Conservation (phyloP, 305 asterid species). For the Solanum hybrid region DNA sequence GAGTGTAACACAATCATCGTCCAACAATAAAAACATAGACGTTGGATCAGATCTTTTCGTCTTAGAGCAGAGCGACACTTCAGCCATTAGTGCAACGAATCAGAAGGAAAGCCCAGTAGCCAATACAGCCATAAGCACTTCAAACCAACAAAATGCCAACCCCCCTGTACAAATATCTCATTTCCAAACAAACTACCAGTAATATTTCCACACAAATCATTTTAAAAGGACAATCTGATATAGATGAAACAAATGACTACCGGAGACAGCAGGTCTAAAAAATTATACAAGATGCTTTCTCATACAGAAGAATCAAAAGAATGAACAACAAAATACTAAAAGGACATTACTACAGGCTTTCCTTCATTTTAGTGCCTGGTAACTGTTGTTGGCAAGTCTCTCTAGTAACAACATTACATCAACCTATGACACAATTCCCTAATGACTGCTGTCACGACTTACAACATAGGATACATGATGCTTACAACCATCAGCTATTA, state of each 20-base stretch:
- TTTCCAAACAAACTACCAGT: background rate
- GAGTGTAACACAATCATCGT: background rate
- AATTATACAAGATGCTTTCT: conserved; percentile 22
- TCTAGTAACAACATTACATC: conserved; percentile 16
- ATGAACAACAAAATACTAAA: background rate
- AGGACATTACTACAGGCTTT: conserved; percentile 10
- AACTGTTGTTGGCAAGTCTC: conserved; percentile 10
- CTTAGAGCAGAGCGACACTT: background rate
- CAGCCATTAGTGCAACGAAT: background rate
- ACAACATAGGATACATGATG: conserved; percentile 16
- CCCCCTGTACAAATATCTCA: background rate
- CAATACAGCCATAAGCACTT: background rate
- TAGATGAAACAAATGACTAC: background rate
- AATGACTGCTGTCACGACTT: conserved; percentile 11
- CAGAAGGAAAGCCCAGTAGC: background rate
- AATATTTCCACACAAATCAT: background rate
- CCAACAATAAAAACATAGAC: no score
- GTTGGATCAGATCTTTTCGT: background rate
- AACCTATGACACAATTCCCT: conserved; percentile 19
- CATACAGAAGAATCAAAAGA: background rate
- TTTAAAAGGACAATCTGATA: background rate
- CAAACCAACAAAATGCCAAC: background rate
- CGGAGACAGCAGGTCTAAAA: background rate
- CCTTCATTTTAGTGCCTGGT: conserved; percentile 16
- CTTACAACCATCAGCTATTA: conserved; percentile 16